These are phyloP conservation scores for Citrus maxima DNA, from an alignment of 345 rosid species.

Conservation along the genomic window DNA sequence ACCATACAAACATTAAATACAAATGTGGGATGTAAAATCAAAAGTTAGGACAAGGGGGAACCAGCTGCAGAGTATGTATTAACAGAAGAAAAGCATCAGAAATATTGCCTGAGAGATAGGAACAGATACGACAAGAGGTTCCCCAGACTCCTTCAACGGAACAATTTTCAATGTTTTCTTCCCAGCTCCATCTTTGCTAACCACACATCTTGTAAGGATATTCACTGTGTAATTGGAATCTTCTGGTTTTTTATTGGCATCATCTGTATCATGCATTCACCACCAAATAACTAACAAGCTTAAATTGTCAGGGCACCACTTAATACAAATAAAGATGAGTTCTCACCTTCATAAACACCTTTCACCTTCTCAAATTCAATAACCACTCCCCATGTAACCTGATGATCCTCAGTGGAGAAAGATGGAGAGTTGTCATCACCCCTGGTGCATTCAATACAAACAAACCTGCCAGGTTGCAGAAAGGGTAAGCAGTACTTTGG, in stretches of 20 bases:
- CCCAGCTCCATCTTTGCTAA: conserved; percentile 57
- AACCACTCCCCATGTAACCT: conserved; percentile 81
- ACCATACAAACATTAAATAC: neutral
- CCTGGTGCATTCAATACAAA: conserved; percentile 51
- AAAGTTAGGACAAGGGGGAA: neutral
- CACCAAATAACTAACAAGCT: neutral
- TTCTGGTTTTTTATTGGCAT: conserved; percentile 64
- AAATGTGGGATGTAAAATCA: neutral
- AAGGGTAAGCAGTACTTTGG: conserved; percentile 87
- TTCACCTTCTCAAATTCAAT: conserved; percentile 71
- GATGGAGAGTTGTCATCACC: conserved; percentile 53
- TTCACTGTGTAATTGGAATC: conserved; percentile 69
- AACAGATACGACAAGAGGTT: conserved; percentile 74
- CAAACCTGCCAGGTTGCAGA: conserved; percentile 77
- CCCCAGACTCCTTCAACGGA: conserved; percentile 70
- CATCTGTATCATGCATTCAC: conserved; percentile 50
- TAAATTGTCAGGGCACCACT: conserved; percentile 12
- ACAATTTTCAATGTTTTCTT: conserved; percentile 60
- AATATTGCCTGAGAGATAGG: conserved; percentile 66
- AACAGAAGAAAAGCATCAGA: neutral
- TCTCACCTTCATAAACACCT: conserved; percentile 61
- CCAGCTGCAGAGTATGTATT: neutral
- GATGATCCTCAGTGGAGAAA: conserved; percentile 66
- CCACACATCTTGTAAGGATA: conserved; percentile 82
- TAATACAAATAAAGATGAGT: conserved; percentile 5